phyloP scores from a whole-genome alignment of 2,329 filamentous ascomycete species.

The Aspergillus eucalypticola region DNA sequence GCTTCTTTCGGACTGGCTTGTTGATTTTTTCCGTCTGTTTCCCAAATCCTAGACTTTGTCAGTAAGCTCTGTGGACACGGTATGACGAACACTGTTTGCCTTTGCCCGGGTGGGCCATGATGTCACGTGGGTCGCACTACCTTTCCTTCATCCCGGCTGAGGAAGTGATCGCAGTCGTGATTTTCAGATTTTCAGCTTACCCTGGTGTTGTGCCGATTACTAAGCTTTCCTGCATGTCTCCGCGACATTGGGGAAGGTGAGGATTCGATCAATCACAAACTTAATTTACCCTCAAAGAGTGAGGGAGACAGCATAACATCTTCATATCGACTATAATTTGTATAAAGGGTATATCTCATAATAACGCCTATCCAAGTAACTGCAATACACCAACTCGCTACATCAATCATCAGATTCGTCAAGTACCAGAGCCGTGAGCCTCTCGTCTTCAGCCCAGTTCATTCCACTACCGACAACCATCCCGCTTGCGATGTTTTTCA shows the following conservation, averaged over 20 bases:
- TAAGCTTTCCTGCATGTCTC: not conserved
- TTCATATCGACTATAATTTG: not conserved
- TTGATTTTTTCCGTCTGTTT: not conserved
- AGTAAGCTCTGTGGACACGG: not conserved
- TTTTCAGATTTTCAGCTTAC: not conserved
- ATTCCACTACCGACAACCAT: conserved; percentile 79
- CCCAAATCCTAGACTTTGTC: not conserved
- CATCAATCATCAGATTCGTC: conserved; percentile 60
- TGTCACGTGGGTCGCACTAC: conserved; percentile 26
- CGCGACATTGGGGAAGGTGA: not conserved
- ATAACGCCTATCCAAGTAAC: conserved; percentile 17
- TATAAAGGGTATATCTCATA: conserved; percentile 11
- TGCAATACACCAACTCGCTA: not conserved
- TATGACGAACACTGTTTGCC: conserved; percentile 18
- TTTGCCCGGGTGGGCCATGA: conserved; percentile 14
- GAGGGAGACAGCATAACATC: not conserved
- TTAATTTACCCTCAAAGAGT: not conserved
- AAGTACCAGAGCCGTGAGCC: conserved; percentile 69
- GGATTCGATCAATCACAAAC: conserved; percentile 1
- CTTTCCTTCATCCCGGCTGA: not conserved
- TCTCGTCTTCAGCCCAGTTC: conserved; percentile 73
- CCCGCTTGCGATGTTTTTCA: conserved; percentile 77
- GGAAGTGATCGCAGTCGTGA: not conserved
- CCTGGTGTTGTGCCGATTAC: not conserved
- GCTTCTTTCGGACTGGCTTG: conserved; percentile 3